Evolutionary conservation across 306 rosid species (phyloP), one percentile per base, ranked within the genome.

Genomic region (Prosopis cineraria): DNA sequence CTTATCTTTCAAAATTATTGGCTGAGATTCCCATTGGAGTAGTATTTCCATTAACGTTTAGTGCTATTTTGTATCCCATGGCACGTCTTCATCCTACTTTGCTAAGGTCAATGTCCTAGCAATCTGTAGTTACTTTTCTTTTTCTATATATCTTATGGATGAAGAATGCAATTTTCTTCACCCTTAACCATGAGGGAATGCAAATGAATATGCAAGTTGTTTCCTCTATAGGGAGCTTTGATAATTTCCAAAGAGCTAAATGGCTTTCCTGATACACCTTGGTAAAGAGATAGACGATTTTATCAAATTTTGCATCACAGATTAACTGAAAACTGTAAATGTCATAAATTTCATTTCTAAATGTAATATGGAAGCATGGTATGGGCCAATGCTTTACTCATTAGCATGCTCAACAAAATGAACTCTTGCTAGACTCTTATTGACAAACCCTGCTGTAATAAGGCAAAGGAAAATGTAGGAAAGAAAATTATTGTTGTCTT

Each of bases 1-100:
- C 98, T n/a, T 95, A 95, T 84, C 78, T 95, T 63, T 92, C 98
- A 11, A 95, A 92, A 83, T 76, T 95, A 84, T 86, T 95, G 92
- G 97, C 97, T 37, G 98, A 95, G 90, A 73, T 86, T 82, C 98
- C 98, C n/a, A 81, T 95, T 16, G 97, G 97, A 78, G 92, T 98
- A 44, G 93, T 94, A 67, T 95, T 95, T 85, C 98, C 98, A 43
- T 87, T 95, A 33, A 84, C 93, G 85, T 95, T 95, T 87, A 93
- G 98, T 69, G 63, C 93, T 75, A 82, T 94, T 68, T 87, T 94
- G 84, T 94, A 94, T 78, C 97, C 98, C 45, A 92, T 94, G 98
- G 97, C 98, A 52, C 97, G 88, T 36, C 98, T 94, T 82, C 97
- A 94, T 88, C 97, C 98, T 58, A 76, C 93, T 68, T 60, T 86